Base-by-base conservation (phyloP, 441 rosid genomes). In the Populus hybrid region DNA sequence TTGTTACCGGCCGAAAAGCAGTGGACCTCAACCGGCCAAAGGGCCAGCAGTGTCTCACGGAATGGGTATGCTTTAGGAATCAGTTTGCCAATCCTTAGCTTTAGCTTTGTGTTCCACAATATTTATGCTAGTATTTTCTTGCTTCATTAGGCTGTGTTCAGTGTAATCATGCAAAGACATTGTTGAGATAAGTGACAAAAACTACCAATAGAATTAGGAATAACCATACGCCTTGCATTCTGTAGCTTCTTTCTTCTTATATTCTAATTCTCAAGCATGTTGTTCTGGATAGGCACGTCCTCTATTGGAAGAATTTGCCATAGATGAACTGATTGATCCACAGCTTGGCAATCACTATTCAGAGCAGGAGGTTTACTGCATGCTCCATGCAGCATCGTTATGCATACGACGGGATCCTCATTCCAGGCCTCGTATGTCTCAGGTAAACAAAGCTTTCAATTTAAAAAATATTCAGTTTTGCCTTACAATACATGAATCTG, bases 1-100 rank as follows among this genome's bases (percentile, higher is more conserved):
- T 97, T 78, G 98, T 97, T 59, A 92, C 98, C 0, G 99, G 99
- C 59, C 86, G 97, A 68, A 97, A 94, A 90, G 97, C 99, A 21
- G 92, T 97, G 83, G 99, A 97, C 81, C 90, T 97, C 67, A 86
- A 87, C 65, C 89, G 88, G 82, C 99, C 99, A 2, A 93, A 91
- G 86, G 99, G 98, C 71, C 98, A 97, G 86, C 99, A 93, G 71
- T 94, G 97, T 85, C 97, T 97, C 72, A 84, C 98, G 6, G 98
- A 97, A 90, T 97, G 99, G 99, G 99, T 96, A 91, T 75, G 83
- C 36, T 70, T 61, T 72, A 21, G 26, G 42, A 46, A 42, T 74
- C 30, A 61, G 69, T 67, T 71, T 42, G 4, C 24, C n/a, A 34
- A 36, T 79, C 10, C 28, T 23, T 20, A 21, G 64, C 59, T 57